Evolutionary conservation across 495 filamentous ascomycete species (phyloP), one percentile per base, ranked within the genome.

Genomic region (Gamarada debralockiae): DNA sequence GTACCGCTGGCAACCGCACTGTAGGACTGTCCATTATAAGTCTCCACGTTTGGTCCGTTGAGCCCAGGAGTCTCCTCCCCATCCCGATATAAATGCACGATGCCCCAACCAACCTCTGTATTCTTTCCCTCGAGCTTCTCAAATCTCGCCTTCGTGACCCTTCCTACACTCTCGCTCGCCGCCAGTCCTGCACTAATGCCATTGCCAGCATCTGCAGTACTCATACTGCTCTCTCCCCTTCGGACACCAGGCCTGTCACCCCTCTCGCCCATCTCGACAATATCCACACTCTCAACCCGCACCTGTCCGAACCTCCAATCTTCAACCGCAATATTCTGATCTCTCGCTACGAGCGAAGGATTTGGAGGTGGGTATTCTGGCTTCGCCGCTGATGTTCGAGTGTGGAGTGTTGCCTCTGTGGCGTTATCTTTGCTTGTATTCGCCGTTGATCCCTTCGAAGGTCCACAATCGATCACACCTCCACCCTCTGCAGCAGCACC

Each of bases 61-160:
- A 56, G 67, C 13, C 76, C 73, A 8, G 84, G 73, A 7, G 84
- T 89, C 65, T 92, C 89, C 48, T 89, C 79, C 4, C 77, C 79
- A 68, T 98, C 93, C 2, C 92, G 79, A 58, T 97, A 98, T 4
- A 98, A 73, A 69, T 96, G 93, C 14, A 98, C 91, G 21, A 97
- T 82, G 0, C 93, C 93, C 84, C 87, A 97, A 10, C 92, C 87
- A 24, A 92, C 77, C 53, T 96, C 88, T 15, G 87, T 86, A 54
- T 86, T 81, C 67, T 87, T 84, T 22, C 81, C 76, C 55, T 87
- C 84, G 0, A 90, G 71, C 2, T 88, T 85, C 20, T 91, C 71
- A 60, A 86, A 96, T 56, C 78, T 78, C 34, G 87, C 93, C 68
- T 90, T 95, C 0, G 89, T 77, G 39, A 41, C 72, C 68, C 39